phyloP scores from a whole-genome alignment of 2,329 filamentous ascomycete species.

The Gliomastix tumulicola region DNA sequence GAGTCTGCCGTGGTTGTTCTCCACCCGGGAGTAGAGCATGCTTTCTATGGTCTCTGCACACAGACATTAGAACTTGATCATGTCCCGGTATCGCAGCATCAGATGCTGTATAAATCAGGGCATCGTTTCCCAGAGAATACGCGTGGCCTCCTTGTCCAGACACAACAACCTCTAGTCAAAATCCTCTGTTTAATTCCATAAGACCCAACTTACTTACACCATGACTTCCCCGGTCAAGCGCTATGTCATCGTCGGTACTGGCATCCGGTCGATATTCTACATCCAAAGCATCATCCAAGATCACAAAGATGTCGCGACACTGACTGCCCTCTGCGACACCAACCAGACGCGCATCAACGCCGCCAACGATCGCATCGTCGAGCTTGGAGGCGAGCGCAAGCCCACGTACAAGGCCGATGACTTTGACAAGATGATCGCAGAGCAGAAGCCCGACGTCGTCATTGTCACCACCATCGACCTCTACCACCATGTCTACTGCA shows the following conservation, averaged over 20 bases:
- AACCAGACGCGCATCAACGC: conserved; percentile 36
- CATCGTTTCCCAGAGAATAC: too few relatives aligned
- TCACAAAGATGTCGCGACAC: conserved; percentile 24
- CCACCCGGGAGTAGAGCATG: too few relatives aligned
- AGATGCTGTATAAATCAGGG: too few relatives aligned
- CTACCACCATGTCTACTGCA: conserved; percentile 37
- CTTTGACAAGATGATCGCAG: conserved; percentile 37
- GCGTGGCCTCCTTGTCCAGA: too few relatives aligned
- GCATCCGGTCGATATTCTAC: conserved; percentile 35
- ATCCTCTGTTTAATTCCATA: too few relatives aligned
- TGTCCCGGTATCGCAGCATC: too few relatives aligned
- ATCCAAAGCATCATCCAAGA: conserved; percentile 33
- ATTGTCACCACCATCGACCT: conserved; percentile 43
- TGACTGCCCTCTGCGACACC: conserved; percentile 37
- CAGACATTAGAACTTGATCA: too few relatives aligned
- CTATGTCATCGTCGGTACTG: conserved; percentile 33
- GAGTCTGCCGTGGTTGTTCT: too few relatives aligned
- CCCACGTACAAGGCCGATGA: conserved; percentile 35
- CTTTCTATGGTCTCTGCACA: too few relatives aligned
- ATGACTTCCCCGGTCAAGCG: conserved; percentile 9
- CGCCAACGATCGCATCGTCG: conserved; percentile 26
- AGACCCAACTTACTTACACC: not conserved
- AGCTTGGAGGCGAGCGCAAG: conserved; percentile 22
- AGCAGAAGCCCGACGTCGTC: conserved; percentile 36
- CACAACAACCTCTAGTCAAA: too few relatives aligned